These are phyloP conservation scores for Thalassiosira gravida DNA, from an alignment of 352 stramenopile genomes.

Conservation along the genomic window DNA sequence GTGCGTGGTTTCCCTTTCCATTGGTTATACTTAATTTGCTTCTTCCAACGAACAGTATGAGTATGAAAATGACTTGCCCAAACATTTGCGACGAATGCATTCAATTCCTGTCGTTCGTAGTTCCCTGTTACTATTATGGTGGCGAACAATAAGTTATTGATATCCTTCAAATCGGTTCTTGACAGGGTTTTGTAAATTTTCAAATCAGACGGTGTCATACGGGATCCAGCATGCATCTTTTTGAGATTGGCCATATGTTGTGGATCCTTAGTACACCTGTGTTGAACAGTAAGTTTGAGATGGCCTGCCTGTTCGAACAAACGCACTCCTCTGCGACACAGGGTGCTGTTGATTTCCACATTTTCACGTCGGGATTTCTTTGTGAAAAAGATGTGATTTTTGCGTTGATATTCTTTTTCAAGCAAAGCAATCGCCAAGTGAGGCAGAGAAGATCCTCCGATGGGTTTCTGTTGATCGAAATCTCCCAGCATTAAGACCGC, in stretches of 20 bases:
- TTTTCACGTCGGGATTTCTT: slow-evolving; percentile 5
- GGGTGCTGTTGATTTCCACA: slow-evolving; percentile 20
- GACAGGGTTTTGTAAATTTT: slow-evolving; percentile 26
- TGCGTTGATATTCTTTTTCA: slow-evolving; percentile 28
- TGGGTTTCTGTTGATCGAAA: slow-evolving; percentile 45
- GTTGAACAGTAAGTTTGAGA: slow-evolving; percentile 18
- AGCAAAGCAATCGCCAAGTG: slow-evolving; percentile 19
- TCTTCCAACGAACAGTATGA: slow-evolving; percentile 35
- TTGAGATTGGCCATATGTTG: slow-evolving; percentile 21
- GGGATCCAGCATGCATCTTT: slow-evolving; percentile 27
- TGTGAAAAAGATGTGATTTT: slow-evolving; percentile 16
- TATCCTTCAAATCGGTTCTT: neutral
- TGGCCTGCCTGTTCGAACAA: slow-evolving; percentile 17
- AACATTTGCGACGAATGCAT: slow-evolving; percentile 12
- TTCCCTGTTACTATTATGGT: slow-evolving; percentile 45
- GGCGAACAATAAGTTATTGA: slow-evolving; percentile 15
- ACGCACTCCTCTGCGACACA: slow-evolving; percentile 11
- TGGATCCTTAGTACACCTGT: slow-evolving; percentile 31
- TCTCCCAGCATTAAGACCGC: slow-evolving; percentile 40
- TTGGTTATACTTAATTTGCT: slow-evolving; percentile 19
- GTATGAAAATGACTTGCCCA: slow-evolving; percentile 28
- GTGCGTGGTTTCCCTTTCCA: slow-evolving; percentile 18
- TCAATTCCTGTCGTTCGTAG: slow-evolving; percentile 33
- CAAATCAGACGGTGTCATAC: slow-evolving; percentile 25
- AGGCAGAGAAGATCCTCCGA: slow-evolving; percentile 38